Conservation (phyloP, 1,139 yeast species). For the Petasospora fabianii region DNA sequence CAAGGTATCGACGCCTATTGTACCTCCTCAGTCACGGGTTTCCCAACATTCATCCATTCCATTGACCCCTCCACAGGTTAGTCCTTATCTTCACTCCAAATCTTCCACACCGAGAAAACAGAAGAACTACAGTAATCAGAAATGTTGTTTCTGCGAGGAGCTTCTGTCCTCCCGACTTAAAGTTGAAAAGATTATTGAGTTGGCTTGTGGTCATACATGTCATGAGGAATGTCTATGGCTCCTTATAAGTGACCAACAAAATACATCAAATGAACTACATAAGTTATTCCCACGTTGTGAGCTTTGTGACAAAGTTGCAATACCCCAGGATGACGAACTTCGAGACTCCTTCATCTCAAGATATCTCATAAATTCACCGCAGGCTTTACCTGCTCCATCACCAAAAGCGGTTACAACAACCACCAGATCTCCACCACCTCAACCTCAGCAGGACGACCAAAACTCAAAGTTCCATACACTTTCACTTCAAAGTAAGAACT, state of each 20-base stretch:
- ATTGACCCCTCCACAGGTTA: slow-evolving; percentile 18
- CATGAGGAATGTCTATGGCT: slow-evolving; percentile 37
- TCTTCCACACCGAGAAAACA: slow-evolving; percentile 16
- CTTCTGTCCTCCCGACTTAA: slow-evolving; percentile 26
- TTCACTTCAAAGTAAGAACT: slow-evolving; percentile 22
- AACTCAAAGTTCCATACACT: slow-evolving; percentile 19
- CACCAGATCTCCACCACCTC: not conserved
- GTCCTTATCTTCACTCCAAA: slow-evolving; percentile 16
- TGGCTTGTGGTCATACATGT: slow-evolving; percentile 32
- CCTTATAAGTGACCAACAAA: slow-evolving; percentile 25
- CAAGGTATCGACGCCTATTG: slow-evolving; percentile 1
- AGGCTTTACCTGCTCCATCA: not conserved
- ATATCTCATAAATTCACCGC: slow-evolving; percentile 15
- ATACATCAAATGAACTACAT: slow-evolving; percentile 11
- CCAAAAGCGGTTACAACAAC: not conserved
- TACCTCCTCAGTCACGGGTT: not conserved
- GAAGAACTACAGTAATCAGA: slow-evolving; percentile 17
- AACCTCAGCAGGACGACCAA: too few species aligned
- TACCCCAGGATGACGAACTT: slow-evolving; percentile 29
- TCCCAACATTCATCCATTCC: not conserved
- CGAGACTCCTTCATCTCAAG: slow-evolving; percentile 28
- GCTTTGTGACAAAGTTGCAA: slow-evolving; percentile 27
- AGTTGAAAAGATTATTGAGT: slow-evolving; percentile 31
- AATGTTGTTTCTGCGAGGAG: slow-evolving; percentile 34
- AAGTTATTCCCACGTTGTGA: slow-evolving; percentile 30